Percentiles rank a stretch among this genome's conserved stretches.
Evolutionary conservation across 345 rosid genomes (phyloP).

Genomic region (Leavenworthia alabamica): DNA sequence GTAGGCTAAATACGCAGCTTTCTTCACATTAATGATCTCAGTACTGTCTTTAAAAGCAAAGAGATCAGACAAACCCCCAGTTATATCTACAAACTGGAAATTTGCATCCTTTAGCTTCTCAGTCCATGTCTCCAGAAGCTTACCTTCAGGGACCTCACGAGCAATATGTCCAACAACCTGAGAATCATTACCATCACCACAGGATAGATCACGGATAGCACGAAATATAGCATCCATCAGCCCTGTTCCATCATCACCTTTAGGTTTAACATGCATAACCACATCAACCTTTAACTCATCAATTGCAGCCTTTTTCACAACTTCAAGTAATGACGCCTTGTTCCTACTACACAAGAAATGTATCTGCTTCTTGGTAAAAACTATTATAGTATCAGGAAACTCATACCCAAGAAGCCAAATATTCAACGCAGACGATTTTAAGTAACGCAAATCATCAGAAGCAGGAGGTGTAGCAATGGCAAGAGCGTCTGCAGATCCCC

Average conservation of each 20-base stretch:
- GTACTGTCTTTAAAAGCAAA: slow-evolving; percentile 72
- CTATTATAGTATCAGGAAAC: slow-evolving; percentile 93
- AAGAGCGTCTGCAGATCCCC: slow-evolving; percentile 66
- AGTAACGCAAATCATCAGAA: slow-evolving; percentile 75
- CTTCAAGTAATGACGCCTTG: slow-evolving; percentile 70
- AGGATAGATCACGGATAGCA: slow-evolving; percentile 47
- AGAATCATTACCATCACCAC: slow-evolving; percentile 33
- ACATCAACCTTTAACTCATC: slow-evolving; percentile 61
- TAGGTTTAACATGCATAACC: slow-evolving; percentile 59
- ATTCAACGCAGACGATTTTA: slow-evolving; percentile 82
- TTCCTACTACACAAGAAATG: slow-evolving; percentile 76
- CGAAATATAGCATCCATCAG: slow-evolving; percentile 60
- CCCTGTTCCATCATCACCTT: slow-evolving; percentile 59
- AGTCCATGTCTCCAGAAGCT: slow-evolving; percentile 76
- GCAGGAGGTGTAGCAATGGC: slow-evolving; percentile 76
- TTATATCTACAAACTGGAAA: slow-evolving; percentile 58
- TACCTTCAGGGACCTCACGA: slow-evolving; percentile 82
- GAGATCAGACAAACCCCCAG: slow-evolving; percentile 71
- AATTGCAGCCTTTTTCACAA: slow-evolving; percentile 54
- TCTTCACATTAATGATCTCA: slow-evolving; percentile 71
- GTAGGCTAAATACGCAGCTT: slow-evolving; percentile 71
- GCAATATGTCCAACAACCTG: slow-evolving; percentile 63
- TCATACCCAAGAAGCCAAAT: slow-evolving; percentile 91
- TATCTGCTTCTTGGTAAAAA: slow-evolving; percentile 62
- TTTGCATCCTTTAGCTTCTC: slow-evolving; percentile 50